Evolutionary conservation across 768 basidiomycete species (phyloP).

Genomic region (Collybia sp.): DNA sequence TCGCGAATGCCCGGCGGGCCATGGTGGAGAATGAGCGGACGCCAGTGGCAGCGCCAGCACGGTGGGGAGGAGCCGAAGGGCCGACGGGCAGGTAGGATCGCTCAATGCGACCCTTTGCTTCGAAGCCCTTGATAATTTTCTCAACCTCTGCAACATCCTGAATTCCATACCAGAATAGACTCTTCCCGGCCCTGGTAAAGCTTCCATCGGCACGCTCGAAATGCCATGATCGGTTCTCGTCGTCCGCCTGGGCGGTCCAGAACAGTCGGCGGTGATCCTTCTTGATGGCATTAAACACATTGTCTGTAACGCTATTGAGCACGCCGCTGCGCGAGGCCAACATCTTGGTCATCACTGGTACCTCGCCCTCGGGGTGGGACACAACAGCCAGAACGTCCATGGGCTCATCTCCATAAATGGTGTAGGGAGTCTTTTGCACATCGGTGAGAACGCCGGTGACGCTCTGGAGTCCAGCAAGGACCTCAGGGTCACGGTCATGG

Average conservation of each 20-base stretch:
- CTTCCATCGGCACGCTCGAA: conserved; percentile 97
- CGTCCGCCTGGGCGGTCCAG: conserved; percentile 96
- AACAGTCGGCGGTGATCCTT: conserved; percentile 92
- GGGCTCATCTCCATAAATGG: conserved; percentile 98
- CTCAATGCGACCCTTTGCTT: conserved; percentile 78
- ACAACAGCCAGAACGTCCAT: conserved; percentile 94
- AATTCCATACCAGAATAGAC: conserved; percentile 97
- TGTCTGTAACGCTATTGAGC: conserved; percentile 93
- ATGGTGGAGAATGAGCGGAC: conserved; percentile 56
- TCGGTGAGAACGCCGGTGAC: conserved; percentile 84
- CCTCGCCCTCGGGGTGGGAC: conserved; percentile 83
- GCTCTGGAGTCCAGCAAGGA: conserved; percentile 75
- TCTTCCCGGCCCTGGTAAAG: conserved; percentile 92
- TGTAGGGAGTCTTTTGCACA: conserved; percentile 80
- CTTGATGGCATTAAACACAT: conserved; percentile 94
- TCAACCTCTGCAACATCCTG: conserved; percentile 91
- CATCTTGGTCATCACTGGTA: conserved; percentile 90
- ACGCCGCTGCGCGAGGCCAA: conserved; percentile 84
- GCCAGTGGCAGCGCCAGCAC: conserved; percentile 33
- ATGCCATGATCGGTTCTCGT: conserved; percentile 98
- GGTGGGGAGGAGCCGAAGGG: conserved; percentile 59
- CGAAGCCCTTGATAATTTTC: conserved; percentile 68
- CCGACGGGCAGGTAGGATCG: conserved; percentile 88
- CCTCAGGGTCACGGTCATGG: conserved; percentile 92
- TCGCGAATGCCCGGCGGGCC: conserved; percentile 31